Evolutionary conservation across 257 asterid genomes (phyloP).

Genomic region (Solanum peruvianum): DNA sequence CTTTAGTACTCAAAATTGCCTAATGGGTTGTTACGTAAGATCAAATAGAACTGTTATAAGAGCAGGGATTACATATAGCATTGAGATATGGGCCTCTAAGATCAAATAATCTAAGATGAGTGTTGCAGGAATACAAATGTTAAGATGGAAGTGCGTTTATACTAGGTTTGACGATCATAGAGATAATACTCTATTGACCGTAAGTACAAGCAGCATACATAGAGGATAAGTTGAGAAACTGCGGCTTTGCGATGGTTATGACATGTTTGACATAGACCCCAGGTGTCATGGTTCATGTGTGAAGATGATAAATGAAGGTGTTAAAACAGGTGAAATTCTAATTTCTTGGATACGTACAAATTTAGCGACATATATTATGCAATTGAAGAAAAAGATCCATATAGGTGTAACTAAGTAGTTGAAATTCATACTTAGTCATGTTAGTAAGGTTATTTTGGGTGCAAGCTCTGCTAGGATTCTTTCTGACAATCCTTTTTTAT

Average conservation of each 20-base stretch:
- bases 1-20: no score
- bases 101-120: neutral
- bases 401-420: neutral
- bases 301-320: neutral
- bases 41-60: neutral
- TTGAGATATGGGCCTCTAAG: neutral
- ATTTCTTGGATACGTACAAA: neutral
- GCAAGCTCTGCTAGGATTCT: neutral
- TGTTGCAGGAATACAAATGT: neutral
- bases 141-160: neutral
- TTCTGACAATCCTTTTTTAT: neutral
- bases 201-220: neutral
- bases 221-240: neutral
- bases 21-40: no score
- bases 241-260: neutral
- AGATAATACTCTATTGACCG: neutral
- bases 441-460: neutral
- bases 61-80: neutral
- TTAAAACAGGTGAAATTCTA: neutral
- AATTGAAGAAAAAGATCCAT: neutral
- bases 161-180: neutral
- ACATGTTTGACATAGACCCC: neutral
- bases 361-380: neutral
- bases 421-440: neutral
- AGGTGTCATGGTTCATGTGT: neutral